These are phyloP conservation scores for Nakazawaea anatomiae DNA, from an alignment of 805 yeast species.

Conservation along the genomic window DNA sequence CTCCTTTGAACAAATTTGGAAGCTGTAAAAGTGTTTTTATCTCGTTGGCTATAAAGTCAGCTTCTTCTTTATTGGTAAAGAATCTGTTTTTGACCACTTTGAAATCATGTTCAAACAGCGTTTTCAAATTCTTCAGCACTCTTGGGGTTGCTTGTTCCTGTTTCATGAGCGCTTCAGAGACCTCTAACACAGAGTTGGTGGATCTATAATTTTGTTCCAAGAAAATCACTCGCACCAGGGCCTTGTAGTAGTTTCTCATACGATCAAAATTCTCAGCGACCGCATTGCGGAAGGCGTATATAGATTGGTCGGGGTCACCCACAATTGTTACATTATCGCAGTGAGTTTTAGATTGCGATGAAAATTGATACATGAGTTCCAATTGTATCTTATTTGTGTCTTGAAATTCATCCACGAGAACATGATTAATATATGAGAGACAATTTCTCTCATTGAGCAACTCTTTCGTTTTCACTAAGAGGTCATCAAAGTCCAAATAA, in stretches of 20 bases:
- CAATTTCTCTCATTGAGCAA: slow-evolving; percentile 44
- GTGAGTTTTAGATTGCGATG: slow-evolving; percentile 26
- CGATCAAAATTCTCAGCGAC: slow-evolving; percentile 56
- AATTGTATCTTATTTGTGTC: slow-evolving; percentile 82
- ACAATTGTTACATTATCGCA: slow-evolving; percentile 69
- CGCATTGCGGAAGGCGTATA: slow-evolving; percentile 85
- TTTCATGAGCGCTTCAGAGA: slow-evolving; percentile 61
- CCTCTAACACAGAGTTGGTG: slow-evolving; percentile 53
- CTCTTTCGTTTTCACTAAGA: slow-evolving; percentile 49
- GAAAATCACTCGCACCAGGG: slow-evolving; percentile 27
- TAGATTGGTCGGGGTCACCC: slow-evolving; percentile 96
- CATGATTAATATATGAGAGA: slow-evolving; percentile 52
- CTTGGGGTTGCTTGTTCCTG: slow-evolving; percentile 40
- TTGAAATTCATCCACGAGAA: slow-evolving; percentile 90
- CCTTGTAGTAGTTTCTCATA: slow-evolving; percentile 36
- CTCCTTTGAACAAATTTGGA: slow-evolving; percentile 38
- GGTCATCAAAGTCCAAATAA: slow-evolving; percentile 78
- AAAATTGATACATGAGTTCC: slow-evolving; percentile 50
- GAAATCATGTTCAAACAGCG: slow-evolving; percentile 37
- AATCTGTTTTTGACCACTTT: slow-evolving; percentile 42
- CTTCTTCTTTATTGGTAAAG: slow-evolving; percentile 45
- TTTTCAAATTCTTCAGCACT: slow-evolving; percentile 33
- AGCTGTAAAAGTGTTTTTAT: slow-evolving; percentile 40
- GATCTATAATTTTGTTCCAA: slow-evolving; percentile 79
- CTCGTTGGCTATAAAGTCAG: slow-evolving; percentile 50